Percentiles rank a stretch among this genome's conserved stretches.
These are phyloP conservation scores for Orbilia oligospora DNA, from an alignment of 2,329 filamentous ascomycete species.

Conservation along the genomic window DNA sequence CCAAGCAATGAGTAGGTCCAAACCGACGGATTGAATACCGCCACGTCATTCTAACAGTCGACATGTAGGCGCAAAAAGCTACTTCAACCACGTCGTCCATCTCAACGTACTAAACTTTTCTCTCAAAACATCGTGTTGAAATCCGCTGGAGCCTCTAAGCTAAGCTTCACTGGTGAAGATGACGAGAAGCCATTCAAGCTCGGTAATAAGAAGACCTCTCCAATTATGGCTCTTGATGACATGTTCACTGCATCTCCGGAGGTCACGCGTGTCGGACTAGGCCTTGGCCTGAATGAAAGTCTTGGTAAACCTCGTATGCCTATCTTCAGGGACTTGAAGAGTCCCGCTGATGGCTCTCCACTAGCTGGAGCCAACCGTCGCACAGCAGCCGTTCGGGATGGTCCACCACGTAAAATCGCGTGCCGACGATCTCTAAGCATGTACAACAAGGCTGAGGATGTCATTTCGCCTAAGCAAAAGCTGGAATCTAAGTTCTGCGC, in stretches of 20 bases:
- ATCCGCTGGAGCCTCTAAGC: constrained; percentile 68
- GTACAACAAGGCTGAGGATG: constrained; percentile 92
- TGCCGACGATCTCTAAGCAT: constrained; percentile 90
- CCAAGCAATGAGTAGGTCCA: constrained; percentile 71
- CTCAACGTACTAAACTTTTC: constrained; percentile 80
- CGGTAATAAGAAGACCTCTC: constrained; percentile 68
- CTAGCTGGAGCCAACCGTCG: constrained; percentile 80
- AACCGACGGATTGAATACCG: not conserved
- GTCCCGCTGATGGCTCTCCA: constrained; percentile 78
- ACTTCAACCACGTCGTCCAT: constrained; percentile 77
- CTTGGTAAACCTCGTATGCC: constrained; percentile 50
- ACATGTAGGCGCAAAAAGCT: constrained; percentile 75
- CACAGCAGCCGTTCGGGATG: constrained; percentile 76
- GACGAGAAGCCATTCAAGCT: constrained; percentile 83
- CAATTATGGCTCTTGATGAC: constrained; percentile 63
- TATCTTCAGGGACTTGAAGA: constrained; percentile 54
- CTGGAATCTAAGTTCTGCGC: constrained; percentile 68
- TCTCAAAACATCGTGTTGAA: constrained; percentile 75
- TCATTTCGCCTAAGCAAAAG: constrained; percentile 83
- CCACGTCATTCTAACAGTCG: constrained; percentile 33
- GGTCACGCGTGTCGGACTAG: constrained; percentile 57
- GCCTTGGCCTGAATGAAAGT: constrained; percentile 34
- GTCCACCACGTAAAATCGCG: constrained; percentile 82
- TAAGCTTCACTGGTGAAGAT: constrained; percentile 73
- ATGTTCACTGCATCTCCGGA: constrained; percentile 63